Percentiles rank a stretch among this genome's conserved stretches.
phyloP scores from a whole-genome alignment of 305 asterid genomes.

The Petunia hybrid region DNA sequence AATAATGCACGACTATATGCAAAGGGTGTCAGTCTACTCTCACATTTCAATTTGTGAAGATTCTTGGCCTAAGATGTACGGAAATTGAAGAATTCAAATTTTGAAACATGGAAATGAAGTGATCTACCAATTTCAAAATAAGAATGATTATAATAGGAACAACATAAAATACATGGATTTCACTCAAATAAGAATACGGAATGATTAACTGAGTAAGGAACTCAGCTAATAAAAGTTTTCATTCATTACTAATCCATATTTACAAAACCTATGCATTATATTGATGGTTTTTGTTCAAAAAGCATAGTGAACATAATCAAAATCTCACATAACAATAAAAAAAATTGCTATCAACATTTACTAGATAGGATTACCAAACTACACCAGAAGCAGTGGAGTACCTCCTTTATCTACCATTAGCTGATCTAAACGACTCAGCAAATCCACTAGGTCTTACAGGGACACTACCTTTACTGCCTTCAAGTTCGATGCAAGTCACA shows the following conservation, averaged over 20 bases:
- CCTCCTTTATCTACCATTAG: slow-evolving; percentile 65
- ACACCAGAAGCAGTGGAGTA: neutral
- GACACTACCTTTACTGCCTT: slow-evolving; percentile 86
- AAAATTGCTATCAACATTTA: slow-evolving; percentile 47
- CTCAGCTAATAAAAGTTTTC: neutral
- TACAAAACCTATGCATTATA: slow-evolving; percentile 30
- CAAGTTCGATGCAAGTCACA: slow-evolving; percentile 60
- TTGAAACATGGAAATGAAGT: neutral
- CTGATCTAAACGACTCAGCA: slow-evolving; percentile 83
- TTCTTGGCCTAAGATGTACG: neutral
- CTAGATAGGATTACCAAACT: neutral
- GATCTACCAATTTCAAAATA: neutral
- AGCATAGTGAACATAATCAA: slow-evolving; percentile 33
- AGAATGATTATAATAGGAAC: neutral
- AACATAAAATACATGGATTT: neutral
- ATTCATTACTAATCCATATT: slow-evolving; percentile 31
- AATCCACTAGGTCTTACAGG: slow-evolving; percentile 87
- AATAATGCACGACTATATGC: neutral
- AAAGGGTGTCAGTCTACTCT: neutral
- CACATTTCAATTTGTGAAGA: neutral
- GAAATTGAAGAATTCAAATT: neutral
- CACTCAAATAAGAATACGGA: neutral
- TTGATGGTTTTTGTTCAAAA: neutral
- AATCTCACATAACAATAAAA: slow-evolving; percentile 30
- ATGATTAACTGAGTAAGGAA: neutral